Conservation (phyloP, 2,329 filamentous ascomycete species). For the Diplocarpon mali region DNA sequence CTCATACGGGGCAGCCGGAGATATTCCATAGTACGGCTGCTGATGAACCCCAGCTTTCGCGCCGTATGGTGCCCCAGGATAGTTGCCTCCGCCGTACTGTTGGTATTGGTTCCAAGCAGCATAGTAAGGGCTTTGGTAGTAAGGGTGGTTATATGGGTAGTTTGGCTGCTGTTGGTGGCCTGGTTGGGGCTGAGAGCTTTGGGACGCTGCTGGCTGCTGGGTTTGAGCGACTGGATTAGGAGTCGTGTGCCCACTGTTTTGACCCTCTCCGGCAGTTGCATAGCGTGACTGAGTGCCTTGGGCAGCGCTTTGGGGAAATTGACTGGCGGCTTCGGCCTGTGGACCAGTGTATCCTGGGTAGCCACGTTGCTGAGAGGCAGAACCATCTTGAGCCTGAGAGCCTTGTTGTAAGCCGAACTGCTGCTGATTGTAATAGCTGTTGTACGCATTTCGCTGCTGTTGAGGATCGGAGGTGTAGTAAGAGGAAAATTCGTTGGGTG, state of each 20-base stretch:
- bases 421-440: constrained; percentile 56
- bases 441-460: constrained; percentile 61
- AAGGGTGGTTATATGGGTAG: constrained; percentile 46
- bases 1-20: constrained; percentile 27
- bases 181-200: constrained; percentile 30
- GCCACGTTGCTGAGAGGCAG: constrained; percentile 60
- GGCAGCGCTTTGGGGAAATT: constrained; percentile 67
- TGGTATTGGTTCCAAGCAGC: constrained; percentile 46
- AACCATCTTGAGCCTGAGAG: constrained; percentile 58
- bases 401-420: constrained; percentile 40
- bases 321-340: constrained; percentile 52
- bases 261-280: constrained; percentile 51
- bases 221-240: constrained; percentile 63
- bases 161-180: constrained; percentile 40
- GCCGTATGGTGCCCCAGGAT: constrained; percentile 28
- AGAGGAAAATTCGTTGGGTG: constrained; percentile 67
- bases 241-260: constrained; percentile 82
- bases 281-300: constrained; percentile 48
- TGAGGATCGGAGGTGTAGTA: constrained; percentile 76
- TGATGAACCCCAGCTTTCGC: constrained; percentile 28
- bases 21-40: constrained; percentile 27
- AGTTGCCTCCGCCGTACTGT: constrained; percentile 29
- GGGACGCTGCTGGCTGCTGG: constrained; percentile 37
- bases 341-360: constrained; percentile 64
- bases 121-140: constrained; percentile 52